Percentiles rank a stretch among this genome's conserved stretches.
These are phyloP conservation scores for Corylus heterophylla DNA, from an alignment of 306 rosid species.

Conservation along the genomic window DNA sequence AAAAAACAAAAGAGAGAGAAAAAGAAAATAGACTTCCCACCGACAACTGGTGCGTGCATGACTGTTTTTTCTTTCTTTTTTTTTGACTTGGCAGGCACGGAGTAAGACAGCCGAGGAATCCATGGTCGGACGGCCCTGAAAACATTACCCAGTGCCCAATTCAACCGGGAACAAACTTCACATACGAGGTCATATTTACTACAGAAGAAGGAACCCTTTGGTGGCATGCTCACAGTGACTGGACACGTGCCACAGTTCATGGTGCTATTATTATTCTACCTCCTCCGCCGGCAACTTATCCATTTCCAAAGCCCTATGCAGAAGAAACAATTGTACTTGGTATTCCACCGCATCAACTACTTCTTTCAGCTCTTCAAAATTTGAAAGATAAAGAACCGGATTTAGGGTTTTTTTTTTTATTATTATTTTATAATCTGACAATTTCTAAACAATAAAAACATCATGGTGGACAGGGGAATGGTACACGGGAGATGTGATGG, in stretches of 20 bases:
- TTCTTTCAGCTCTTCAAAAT: too few relatives aligned
- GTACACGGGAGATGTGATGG: slow-evolving; percentile 1
- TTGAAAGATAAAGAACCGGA: too few relatives aligned
- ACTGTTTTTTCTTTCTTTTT: too few relatives aligned
- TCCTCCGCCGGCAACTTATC: background rate
- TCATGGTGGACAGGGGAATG: background rate
- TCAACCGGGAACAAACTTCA: background rate
- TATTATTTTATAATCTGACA: too few relatives aligned
- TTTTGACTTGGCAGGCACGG: background rate
- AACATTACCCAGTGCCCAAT: slow-evolving; percentile 3
- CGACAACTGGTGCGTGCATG: too few relatives aligned
- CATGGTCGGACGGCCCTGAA: slow-evolving; percentile 10
- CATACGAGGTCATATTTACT: background rate
- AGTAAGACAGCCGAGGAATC: background rate
- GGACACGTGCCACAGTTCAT: background rate
- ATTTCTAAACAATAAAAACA: too few relatives aligned
- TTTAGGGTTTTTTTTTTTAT: too few relatives aligned
- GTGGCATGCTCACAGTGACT: slow-evolving; percentile 12
- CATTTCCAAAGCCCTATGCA: background rate
- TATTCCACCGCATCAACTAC: too few relatives aligned
- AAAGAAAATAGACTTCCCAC: too few relatives aligned
- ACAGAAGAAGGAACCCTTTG: background rate
- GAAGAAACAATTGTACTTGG: background rate
- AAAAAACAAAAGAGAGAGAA: too few relatives aligned
- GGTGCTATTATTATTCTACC: background rate